Conservation (phyloP, 129 eudicot genomes). For the Lactuca saligna region DNA sequence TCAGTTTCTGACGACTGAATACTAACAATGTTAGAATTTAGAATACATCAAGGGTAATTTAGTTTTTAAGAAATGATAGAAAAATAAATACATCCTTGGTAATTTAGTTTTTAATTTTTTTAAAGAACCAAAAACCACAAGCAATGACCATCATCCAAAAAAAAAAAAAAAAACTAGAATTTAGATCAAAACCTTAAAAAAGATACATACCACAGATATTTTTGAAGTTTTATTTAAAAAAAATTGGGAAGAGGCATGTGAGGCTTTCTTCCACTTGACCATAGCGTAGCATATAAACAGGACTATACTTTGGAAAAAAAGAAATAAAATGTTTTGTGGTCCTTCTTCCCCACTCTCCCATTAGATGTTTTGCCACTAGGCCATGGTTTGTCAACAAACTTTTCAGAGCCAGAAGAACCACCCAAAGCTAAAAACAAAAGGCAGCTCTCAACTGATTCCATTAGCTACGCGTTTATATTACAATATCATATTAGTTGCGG, state of each 20-base stretch:
- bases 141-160: no score
- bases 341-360: slow-evolving; percentile 35
- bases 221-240: not conserved
- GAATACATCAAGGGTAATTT: no score
- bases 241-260: slow-evolving; percentile 28
- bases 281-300: slow-evolving; percentile 18
- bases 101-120: no score
- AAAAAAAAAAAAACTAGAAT: no score
- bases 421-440: slow-evolving; percentile 65
- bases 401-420: slow-evolving; percentile 45
- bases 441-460: slow-evolving; percentile 52
- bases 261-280: slow-evolving; percentile 19
- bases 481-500: slow-evolving; percentile 9
- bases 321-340: slow-evolving; percentile 35
- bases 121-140: no score
- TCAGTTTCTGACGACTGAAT: no score
- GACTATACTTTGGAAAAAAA: slow-evolving; percentile 4
- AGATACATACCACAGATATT: no score
- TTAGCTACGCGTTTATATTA: slow-evolving; percentile 26
- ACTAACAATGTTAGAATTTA: no score
- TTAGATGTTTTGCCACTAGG: slow-evolving; percentile 37
- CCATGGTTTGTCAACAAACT: slow-evolving; percentile 33
- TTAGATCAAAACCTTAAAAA: no score
- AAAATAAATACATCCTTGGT: no score
- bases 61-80: no score